A percentile compares a stretch with the other conserved stretches of the same genome.
These are phyloP conservation scores for Ophiostoma ips DNA, from an alignment of 2,329 filamentous ascomycete species.

Conservation along the genomic window DNA sequence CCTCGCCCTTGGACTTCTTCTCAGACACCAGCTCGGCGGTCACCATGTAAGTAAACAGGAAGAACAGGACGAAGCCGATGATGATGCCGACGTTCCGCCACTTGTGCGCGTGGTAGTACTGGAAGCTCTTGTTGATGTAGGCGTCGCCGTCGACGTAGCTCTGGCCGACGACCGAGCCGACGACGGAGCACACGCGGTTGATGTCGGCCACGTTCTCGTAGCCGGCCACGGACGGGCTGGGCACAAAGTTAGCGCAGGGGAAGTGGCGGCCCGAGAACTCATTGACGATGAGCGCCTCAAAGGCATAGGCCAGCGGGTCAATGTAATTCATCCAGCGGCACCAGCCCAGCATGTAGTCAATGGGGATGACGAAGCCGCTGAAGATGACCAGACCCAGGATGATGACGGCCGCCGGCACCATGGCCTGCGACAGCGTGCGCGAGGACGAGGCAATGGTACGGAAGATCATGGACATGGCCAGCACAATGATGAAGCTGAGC, in stretches of 20 bases:
- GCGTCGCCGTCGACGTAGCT: conserved; percentile 39
- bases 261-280: conserved; percentile 60
- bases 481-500: conserved; percentile 56
- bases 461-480: conserved; percentile 81
- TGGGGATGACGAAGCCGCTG: conserved; percentile 54
- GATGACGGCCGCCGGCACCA: conserved; percentile 44
- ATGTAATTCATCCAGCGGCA: conserved; percentile 73
- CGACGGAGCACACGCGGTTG: conserved; percentile 42
- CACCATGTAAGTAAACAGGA: conserved; percentile 47
- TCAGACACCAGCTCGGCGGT: conserved; percentile 51
- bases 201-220: conserved; percentile 23
- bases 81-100: conserved; percentile 64
- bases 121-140: conserved; percentile 41
- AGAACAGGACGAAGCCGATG: conserved; percentile 48
- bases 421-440: conserved; percentile 51
- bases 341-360: conserved; percentile 63
- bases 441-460: conserved; percentile 66
- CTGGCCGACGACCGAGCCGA: conserved; percentile 43
- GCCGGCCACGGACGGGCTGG: conserved; percentile 20
- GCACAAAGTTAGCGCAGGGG: conserved; percentile 32
- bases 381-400: conserved; percentile 55
- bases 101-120: conserved; percentile 42
- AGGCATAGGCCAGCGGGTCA: conserved; percentile 66
- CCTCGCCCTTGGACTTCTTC: conserved; percentile 62
- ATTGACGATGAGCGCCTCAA: conserved; percentile 70